Evolutionary conservation across 495 filamentous ascomycete species (phyloP).

Genomic region (Penicillium coprophilum): DNA sequence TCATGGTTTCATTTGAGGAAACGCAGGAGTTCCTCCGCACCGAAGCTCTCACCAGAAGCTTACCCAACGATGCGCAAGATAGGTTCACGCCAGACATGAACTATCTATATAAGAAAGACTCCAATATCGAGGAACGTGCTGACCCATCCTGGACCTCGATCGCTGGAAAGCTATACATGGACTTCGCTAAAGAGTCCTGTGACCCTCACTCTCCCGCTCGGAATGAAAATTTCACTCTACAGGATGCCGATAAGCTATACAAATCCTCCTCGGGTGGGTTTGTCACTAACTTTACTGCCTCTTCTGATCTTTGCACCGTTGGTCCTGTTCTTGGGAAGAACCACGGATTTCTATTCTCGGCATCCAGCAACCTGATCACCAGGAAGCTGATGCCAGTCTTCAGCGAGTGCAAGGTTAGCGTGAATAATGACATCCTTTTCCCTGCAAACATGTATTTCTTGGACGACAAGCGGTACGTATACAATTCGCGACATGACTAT

Average conservation of each 20-base stretch:
- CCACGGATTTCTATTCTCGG: conserved; percentile 71
- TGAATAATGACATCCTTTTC: conserved; percentile 79
- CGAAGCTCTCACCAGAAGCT: conserved; percentile 49
- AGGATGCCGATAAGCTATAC: conserved; percentile 34
- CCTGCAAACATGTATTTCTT: conserved; percentile 76
- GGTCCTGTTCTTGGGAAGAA: conserved; percentile 54
- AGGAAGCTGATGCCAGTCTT: conserved; percentile 67
- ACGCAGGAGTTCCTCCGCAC: conserved; percentile 56
- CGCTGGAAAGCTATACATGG: conserved; percentile 56
- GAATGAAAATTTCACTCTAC: conserved; percentile 37
- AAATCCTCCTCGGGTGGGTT: conserved; percentile 50
- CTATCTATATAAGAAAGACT: conserved; percentile 24
- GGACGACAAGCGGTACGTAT: conserved; percentile 66
- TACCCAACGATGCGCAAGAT: conserved; percentile 37
- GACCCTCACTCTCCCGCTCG: conserved; percentile 59
- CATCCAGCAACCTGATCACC: conserved; percentile 47
- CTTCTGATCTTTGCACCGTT: conserved; percentile 61
- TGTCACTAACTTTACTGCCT: conserved; percentile 64
- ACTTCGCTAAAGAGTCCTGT: conserved; percentile 59
- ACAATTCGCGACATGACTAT: conserved; percentile 36
- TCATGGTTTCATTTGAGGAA: conserved; percentile 66
- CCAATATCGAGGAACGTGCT: conserved; percentile 17
- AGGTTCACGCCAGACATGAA: conserved; percentile 38
- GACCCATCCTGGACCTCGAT: conserved; percentile 27
- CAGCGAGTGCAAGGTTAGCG: conserved; percentile 70